These are phyloP conservation scores for Decorospora gaudefroyi DNA, from an alignment of 2,329 filamentous ascomycete species.

Conservation along the genomic window DNA sequence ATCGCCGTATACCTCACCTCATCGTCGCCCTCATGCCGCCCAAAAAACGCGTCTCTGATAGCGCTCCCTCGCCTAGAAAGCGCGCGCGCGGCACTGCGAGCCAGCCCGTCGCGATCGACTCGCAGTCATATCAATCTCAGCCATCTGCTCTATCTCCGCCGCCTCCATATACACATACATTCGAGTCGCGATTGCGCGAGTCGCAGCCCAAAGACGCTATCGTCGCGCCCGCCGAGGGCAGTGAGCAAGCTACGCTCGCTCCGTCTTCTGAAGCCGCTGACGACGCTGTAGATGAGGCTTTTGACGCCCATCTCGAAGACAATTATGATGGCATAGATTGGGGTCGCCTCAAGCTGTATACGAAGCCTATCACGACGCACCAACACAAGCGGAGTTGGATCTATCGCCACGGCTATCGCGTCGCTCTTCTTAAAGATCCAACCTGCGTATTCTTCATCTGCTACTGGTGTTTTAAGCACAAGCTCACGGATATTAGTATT, in stretches of 20 bases:
- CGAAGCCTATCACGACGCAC: background rate
- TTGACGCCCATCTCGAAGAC: constrained; percentile 2
- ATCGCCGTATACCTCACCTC: background rate
- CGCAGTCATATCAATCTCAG: background rate
- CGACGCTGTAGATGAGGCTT: background rate
- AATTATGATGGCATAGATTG: constrained; percentile 7
- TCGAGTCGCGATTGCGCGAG: no score
- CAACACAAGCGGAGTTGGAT: background rate
- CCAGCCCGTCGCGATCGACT: background rate
- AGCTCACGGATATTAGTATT: background rate
- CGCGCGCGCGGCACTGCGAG: background rate
- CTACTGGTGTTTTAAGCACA: constrained; percentile 1
- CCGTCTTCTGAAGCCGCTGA: background rate
- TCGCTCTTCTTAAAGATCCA: background rate
- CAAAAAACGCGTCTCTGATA: background rate
- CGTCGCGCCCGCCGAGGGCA: constrained; percentile 1
- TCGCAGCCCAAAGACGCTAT: constrained; percentile 1
- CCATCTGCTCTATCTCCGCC: no score
- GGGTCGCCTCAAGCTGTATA: background rate
- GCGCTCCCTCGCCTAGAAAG: background rate
- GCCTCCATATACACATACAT: background rate
- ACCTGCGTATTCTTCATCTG: background rate
- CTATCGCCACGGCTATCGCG: constrained; percentile 5
- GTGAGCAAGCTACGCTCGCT: background rate
- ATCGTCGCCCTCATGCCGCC: background rate